Evolutionary conservation across 192 early-diverging fungal genomes (phyloP).

Genomic region (Mortierella antarctica): DNA sequence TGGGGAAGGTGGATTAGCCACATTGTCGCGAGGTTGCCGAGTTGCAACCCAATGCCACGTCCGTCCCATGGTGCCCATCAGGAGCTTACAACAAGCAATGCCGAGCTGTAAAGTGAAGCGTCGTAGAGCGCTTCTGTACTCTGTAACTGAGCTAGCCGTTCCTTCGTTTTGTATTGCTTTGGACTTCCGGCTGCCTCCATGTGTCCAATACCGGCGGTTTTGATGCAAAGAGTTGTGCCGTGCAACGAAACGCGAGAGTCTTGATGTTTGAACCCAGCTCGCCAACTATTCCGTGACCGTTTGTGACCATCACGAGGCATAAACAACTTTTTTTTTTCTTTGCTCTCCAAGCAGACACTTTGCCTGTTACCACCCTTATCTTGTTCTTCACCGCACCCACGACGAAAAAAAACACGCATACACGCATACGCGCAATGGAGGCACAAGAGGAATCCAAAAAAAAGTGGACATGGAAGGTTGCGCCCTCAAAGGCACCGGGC

Average conservation of each 20-base stretch:
- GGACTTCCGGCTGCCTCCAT: constrained; percentile 14
- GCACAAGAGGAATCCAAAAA: constrained; percentile 12
- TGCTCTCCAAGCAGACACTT: background rate
- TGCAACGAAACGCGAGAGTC: no score
- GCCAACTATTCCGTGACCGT: no score
- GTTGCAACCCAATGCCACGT: background rate
- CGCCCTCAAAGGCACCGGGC: constrained; percentile 39
- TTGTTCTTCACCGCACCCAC: background rate
- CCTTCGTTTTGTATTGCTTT: constrained; percentile 3
- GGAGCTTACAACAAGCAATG: constrained; percentile 30
- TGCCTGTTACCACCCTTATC: background rate
- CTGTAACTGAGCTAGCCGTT: constrained; percentile 21
- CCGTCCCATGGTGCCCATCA: background rate
- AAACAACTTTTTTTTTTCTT: constrained; percentile 1
- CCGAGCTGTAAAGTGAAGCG: constrained; percentile 24
- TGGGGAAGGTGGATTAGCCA: background rate
- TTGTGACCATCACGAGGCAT: background rate
- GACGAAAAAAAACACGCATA: background rate
- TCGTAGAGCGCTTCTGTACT: constrained; percentile 11
- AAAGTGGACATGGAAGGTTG: constrained; percentile 26
- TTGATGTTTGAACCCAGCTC: no score
- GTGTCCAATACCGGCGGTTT: no score
- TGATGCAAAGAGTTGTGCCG: no score
- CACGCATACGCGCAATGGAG: constrained; percentile 5
- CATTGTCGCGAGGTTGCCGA: background rate